Conservation (phyloP, 148 eudicot species). For the Rhododendron molle region DNA sequence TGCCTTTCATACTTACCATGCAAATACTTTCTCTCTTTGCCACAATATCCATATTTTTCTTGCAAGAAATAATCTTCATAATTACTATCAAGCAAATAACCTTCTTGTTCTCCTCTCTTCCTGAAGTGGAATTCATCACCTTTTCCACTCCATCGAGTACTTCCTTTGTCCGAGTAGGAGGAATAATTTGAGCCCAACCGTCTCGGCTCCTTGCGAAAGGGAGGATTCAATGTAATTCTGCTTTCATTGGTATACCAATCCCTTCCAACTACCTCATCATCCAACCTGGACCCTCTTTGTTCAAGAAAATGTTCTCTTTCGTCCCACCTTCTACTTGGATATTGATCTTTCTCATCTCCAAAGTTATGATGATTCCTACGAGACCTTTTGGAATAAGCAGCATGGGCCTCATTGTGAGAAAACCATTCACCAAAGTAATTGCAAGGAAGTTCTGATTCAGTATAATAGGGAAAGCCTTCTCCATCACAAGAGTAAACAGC, state of each 20-base stretch:
- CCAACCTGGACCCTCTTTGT: slow-evolving; percentile 2
- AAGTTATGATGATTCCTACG: slow-evolving; percentile 3
- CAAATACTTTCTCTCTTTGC: slow-evolving; percentile 9
- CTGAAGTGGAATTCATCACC: slow-evolving; percentile 8
- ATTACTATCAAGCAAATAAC: background rate
- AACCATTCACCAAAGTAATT: slow-evolving; percentile 5
- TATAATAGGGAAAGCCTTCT: slow-evolving; percentile 7
- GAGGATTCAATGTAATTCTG: slow-evolving; percentile 7
- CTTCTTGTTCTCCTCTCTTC: slow-evolving; percentile 6
- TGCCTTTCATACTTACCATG: slow-evolving; percentile 6
- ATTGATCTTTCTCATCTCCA: slow-evolving; percentile 11
- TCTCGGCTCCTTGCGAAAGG: slow-evolving; percentile 12
- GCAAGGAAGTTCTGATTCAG: slow-evolving; percentile 9
- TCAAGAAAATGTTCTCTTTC: slow-evolving; percentile 8
- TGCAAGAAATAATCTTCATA: slow-evolving; percentile 7
- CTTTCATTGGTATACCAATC: slow-evolving; percentile 17
- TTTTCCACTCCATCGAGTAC: slow-evolving; percentile 14
- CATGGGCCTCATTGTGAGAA: slow-evolving; percentile 6
- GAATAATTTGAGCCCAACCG: slow-evolving; percentile 9
- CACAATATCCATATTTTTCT: slow-evolving; percentile 14
- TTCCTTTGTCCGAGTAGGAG: slow-evolving; percentile 6
- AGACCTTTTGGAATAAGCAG: slow-evolving; percentile 8
- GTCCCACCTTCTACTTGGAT: slow-evolving; percentile 1
- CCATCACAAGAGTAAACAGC: slow-evolving; percentile 4
- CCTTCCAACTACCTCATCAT: slow-evolving; percentile 12